These are phyloP conservation scores for Alternaria burnsii DNA, from an alignment of 2,329 filamentous ascomycete species.

Conservation along the genomic window DNA sequence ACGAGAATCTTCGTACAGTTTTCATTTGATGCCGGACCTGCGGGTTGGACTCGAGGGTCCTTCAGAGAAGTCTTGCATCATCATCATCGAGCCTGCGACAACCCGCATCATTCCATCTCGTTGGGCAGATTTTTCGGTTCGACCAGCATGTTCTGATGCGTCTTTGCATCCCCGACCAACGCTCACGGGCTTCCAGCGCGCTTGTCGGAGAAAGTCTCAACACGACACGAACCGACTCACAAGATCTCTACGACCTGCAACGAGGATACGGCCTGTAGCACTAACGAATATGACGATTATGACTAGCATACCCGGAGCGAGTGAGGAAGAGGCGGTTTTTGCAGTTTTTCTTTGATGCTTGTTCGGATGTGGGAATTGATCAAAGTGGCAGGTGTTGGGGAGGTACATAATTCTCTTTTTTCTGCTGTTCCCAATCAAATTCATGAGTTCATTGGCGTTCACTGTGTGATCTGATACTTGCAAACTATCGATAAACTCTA, in stretches of 20 bases:
- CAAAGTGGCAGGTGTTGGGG: slow-evolving; percentile 3
- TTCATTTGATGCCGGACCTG: slow-evolving; percentile 12
- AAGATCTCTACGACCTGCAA: slow-evolving; percentile 35
- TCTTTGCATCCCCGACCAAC: slow-evolving; percentile 12
- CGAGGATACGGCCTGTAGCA: slow-evolving; percentile 31
- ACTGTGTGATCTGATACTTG: background rate
- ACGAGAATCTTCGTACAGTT: slow-evolving; percentile 7
- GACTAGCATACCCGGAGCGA: slow-evolving; percentile 46
- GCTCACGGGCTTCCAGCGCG: slow-evolving; percentile 7
- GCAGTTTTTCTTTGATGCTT: slow-evolving; percentile 19
- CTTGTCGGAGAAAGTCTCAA: slow-evolving; percentile 35
- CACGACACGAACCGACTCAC: slow-evolving; percentile 43
- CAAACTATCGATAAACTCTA: slow-evolving; percentile 8
- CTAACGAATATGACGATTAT: slow-evolving; percentile 49
- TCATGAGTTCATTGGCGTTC: slow-evolving; percentile 12
- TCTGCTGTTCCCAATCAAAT: slow-evolving; percentile 8
- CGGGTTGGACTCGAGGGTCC: slow-evolving; percentile 14
- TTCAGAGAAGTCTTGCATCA: slow-evolving; percentile 14
- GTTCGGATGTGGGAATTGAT: slow-evolving; percentile 8
- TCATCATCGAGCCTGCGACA: slow-evolving; percentile 19
- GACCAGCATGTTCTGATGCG: slow-evolving; percentile 13
- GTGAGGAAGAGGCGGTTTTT: slow-evolving; percentile 31
- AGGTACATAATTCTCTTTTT: slow-evolving; percentile 18
- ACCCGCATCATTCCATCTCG: slow-evolving; percentile 24
- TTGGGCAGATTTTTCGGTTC: slow-evolving; percentile 20